Base-by-base conservation (phyloP, 768 basidiomycete species). In the Suillus placidus region DNA sequence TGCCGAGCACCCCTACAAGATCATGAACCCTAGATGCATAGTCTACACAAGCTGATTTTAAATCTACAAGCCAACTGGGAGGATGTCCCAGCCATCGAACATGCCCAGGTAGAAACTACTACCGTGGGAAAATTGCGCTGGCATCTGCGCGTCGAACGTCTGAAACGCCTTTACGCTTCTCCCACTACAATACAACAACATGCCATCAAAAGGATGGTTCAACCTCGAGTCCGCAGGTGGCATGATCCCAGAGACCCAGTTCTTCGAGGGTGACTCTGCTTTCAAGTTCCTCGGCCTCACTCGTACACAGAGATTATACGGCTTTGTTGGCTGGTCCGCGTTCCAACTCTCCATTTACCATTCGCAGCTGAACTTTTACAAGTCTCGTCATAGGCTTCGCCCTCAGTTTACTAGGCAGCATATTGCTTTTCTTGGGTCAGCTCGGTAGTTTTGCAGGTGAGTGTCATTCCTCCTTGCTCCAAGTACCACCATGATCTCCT, bases 221-320 rank as follows among this genome's bases (percentile, higher is more conserved):
- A 94, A 95, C 73, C 87, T 95, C 72, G 92, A 94, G 71, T 72
- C 89, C 5, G 90, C 85, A 18, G 81, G 80, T 12, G 81, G 80
- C 62, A 76, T 83, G 58, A 84, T 93, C 43, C 89, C 93, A 7
- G 92, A 94, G 72, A 89, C 85, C 45, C 88, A 90, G 68, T 90
- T 91, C 79, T 94, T 94, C 67, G 93, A 96, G 79, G 91, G 93
- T 34, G 92, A 95, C 71, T 91, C 94, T 14, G 94, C 95, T 8
- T 97, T 94, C 83, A 85, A 84, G 65, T 88, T 87, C 66, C 82
- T 97, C 13, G 88, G 88, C 3, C 81, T 97, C 62, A 91, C 94
- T 43, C 84, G 89, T 69, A 93, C 85, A 20, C 90, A 94, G 70
- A 79, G 95, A 60, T 78, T 97, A 67, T 95, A 95, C 78, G 95